Conservation (phyloP, 257 asterid species). For the Haberlea rhodopensis region DNA sequence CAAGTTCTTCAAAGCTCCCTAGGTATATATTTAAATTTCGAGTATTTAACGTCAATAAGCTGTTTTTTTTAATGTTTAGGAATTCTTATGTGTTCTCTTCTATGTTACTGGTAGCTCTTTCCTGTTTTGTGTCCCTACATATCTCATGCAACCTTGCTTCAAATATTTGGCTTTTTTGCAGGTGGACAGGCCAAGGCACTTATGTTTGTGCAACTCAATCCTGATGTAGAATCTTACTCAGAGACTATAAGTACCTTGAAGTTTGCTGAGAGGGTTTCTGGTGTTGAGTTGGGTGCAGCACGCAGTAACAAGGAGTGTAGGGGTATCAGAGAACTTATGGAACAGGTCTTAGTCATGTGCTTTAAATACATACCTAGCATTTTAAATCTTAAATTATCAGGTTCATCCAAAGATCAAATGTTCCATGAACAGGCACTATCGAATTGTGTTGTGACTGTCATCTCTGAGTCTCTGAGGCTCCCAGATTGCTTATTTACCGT, state of each 20-base stretch:
- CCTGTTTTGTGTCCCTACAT: conserved; percentile 3
- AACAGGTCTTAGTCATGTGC: conserved; percentile 54
- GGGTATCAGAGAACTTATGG: conserved; percentile 88
- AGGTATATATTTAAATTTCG: conserved; percentile 44
- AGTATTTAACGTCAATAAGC: conserved; percentile 2
- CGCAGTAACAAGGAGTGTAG: conserved; percentile 79
- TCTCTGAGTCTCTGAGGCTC: too few species aligned
- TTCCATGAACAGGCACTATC: too few species aligned
- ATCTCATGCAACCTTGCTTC: conserved; percentile 11
- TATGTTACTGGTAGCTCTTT: conserved; percentile 6
- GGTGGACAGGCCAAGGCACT: conserved; percentile 98
- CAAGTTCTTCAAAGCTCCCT: conserved; percentile 96
- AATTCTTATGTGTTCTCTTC: conserved; percentile 12
- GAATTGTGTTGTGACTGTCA: too few species aligned
- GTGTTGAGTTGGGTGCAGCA: conserved; percentile 96
- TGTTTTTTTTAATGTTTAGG: conserved; percentile 6
- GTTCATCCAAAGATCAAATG: too few species aligned
- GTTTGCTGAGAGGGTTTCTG: conserved; percentile 98
- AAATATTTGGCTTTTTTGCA: conserved; percentile 23
- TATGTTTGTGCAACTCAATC: conserved; percentile 94
- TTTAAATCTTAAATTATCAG: too few species aligned
- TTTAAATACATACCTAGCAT: background rate
- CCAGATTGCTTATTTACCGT: too few species aligned
- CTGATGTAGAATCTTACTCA: conserved; percentile 86
- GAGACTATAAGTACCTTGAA: conserved; percentile 87